Percentiles rank a stretch among this genome's conserved stretches.
These are phyloP conservation scores for Globisporangium echinulatum DNA, from an alignment of 352 stramenopile species.

Conservation along the genomic window DNA sequence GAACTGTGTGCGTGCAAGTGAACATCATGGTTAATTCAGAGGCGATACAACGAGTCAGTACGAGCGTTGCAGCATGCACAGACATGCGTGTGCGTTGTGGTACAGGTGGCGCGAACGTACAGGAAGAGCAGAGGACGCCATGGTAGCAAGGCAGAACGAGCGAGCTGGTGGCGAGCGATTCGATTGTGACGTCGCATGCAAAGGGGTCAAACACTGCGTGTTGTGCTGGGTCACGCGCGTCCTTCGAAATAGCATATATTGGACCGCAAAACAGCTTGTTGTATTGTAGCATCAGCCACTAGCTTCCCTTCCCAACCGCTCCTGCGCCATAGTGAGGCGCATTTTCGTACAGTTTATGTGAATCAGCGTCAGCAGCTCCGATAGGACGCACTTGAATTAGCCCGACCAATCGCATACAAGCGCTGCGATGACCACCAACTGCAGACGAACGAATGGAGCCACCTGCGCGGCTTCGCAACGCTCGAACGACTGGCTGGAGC, in stretches of 20 bases:
- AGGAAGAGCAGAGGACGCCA: slow-evolving; percentile 1
- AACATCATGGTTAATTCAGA: background rate
- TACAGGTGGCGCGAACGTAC: background rate
- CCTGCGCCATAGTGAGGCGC: no score
- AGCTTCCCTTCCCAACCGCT: no score
- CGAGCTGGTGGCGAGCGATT: background rate
- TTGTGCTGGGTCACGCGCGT: no score
- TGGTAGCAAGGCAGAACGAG: background rate
- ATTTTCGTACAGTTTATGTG: background rate
- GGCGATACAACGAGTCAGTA: background rate
- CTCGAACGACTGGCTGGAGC: no score
- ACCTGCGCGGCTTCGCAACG: no score
- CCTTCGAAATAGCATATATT: no score
- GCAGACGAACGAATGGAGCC: no score
- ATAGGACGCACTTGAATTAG: background rate
- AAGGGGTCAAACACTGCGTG: background rate
- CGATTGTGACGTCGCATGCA: background rate
- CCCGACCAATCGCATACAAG: background rate
- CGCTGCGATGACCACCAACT: no score
- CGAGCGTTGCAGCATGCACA: no score
- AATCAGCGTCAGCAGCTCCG: background rate
- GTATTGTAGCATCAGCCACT: no score
- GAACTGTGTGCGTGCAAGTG: slow-evolving; percentile 8
- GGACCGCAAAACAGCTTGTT: no score
- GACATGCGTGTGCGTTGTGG: no score